A percentile compares a stretch with the other conserved stretches of the same genome.
Conservation (phyloP, 192 early-diverging fungal species). For the Cetraspora pellucida region DNA sequence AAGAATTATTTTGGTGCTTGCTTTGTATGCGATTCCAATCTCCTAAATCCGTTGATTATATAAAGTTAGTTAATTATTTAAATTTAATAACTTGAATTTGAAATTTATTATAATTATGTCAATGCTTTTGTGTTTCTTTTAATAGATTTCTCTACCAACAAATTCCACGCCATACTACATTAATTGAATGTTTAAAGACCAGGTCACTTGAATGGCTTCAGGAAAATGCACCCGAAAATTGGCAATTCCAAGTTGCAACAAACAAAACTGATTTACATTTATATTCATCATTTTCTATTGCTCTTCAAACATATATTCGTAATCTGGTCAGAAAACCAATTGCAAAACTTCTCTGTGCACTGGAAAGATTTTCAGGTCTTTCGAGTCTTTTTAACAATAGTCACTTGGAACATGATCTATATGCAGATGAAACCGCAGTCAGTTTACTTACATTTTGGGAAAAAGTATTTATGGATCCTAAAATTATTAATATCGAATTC, state of each 20-base stretch:
- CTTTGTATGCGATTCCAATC: slow-evolving; percentile 28
- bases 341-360: slow-evolving; percentile 28
- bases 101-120: too few species aligned
- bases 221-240: background rate
- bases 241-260: slow-evolving; percentile 30
- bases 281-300: slow-evolving; percentile 27
- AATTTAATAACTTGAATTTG: background rate
- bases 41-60: slow-evolving; percentile 19
- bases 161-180: background rate
- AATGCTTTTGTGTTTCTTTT: background rate
- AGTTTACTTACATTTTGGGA: background rate
- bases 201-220: slow-evolving; percentile 20
- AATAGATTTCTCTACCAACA: background rate
- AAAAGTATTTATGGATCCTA: slow-evolving; percentile 13
- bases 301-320: slow-evolving; percentile 23
- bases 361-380: slow-evolving; percentile 29
- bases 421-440: background rate
- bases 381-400: slow-evolving; percentile 2
- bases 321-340: slow-evolving; percentile 21
- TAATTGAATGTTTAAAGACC: slow-evolving; percentile 9
- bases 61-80: background rate
- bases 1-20: slow-evolving; percentile 33
- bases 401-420: background rate
- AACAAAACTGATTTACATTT: slow-evolving; percentile 14
- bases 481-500: slow-evolving; percentile 24